A percentile compares a stretch with the other conserved stretches of the same genome.
Evolutionary conservation across 371 early-diverging fungal species (phyloP).

Genomic region (Haplosporangium sp.): DNA sequence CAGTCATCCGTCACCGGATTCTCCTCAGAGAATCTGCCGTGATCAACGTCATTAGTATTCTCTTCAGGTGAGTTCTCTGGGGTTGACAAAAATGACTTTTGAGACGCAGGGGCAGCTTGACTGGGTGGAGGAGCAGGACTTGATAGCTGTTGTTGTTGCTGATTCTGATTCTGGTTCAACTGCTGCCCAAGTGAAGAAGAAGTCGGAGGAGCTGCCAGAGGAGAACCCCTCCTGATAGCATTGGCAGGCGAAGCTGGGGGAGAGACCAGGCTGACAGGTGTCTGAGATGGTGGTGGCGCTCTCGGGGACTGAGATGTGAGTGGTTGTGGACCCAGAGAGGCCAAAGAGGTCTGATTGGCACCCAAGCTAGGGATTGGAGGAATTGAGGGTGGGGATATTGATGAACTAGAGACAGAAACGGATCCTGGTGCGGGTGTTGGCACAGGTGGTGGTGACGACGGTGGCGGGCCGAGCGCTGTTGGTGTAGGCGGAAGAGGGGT

Average conservation of each 20-base stretch:
- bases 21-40: constrained; percentile 32
- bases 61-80: constrained; percentile 32
- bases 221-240: constrained; percentile 29
- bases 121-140: too few species aligned
- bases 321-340: constrained; percentile 5
- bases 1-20: constrained; percentile 38
- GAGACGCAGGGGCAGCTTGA: constrained; percentile 2
- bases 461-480: constrained; percentile 22
- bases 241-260: constrained; percentile 48
- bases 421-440: constrained; percentile 15
- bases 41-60: constrained; percentile 11
- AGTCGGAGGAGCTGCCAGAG: constrained; percentile 31
- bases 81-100: constrained; percentile 19
- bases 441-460: constrained; percentile 41
- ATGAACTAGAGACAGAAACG: constrained; percentile 16
- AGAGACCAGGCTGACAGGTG: constrained; percentile 20
- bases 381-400: constrained; percentile 28
- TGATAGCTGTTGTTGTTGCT: constrained; percentile 12
- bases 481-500: constrained; percentile 45
- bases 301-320: constrained; percentile 41
- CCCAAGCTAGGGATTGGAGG: constrained; percentile 25
- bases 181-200: not conserved
- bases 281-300: constrained; percentile 23
- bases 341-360: constrained; percentile 20
- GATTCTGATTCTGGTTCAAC: constrained; percentile 6